phyloP scores from a whole-genome alignment of 139 green algal genomes.

The Nannochloris sp. region DNA sequence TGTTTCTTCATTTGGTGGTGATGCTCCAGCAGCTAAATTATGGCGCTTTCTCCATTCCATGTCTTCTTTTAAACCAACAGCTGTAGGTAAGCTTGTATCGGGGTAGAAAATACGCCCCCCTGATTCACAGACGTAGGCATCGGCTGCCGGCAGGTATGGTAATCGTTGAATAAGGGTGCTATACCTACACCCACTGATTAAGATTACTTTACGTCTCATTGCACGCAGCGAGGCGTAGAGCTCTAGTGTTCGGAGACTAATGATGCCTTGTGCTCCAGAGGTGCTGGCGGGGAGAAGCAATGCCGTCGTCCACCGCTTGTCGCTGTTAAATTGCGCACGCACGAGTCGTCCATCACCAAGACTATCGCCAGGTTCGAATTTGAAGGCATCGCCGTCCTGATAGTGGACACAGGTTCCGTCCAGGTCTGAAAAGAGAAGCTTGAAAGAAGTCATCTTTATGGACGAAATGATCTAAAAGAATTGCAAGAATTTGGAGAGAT shows the following conservation, averaged over 20 bases:
- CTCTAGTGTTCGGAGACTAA: constrained; percentile 11
- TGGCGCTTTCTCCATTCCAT: background rate
- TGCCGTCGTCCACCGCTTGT: background rate
- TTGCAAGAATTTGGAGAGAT: no score
- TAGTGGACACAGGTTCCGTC: constrained; percentile 28
- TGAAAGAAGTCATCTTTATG: no score
- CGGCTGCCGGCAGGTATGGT: constrained; percentile 2
- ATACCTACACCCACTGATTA: constrained; percentile 1
- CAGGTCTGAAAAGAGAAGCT: constrained; percentile 31
- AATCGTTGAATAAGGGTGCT: constrained; percentile 2
- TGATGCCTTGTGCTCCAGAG: constrained; percentile 15
- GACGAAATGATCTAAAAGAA: no score
- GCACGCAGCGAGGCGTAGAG: background rate
- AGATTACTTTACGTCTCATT: background rate
- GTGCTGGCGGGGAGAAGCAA: background rate
- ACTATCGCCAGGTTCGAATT: no score
- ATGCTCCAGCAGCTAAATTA: background rate
- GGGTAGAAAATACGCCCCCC: constrained; percentile 11
- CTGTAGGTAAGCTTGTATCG: background rate
- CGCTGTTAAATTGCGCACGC: background rate
- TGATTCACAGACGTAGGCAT: constrained; percentile 8
- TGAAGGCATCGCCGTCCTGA: background rate
- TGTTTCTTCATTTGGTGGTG: background rate
- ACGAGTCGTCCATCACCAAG: background rate
- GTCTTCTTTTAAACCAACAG: background rate